These are phyloP conservation scores for Calonectria hongkongensis DNA, from an alignment of 2,329 filamentous ascomycete genomes.

Conservation along the genomic window DNA sequence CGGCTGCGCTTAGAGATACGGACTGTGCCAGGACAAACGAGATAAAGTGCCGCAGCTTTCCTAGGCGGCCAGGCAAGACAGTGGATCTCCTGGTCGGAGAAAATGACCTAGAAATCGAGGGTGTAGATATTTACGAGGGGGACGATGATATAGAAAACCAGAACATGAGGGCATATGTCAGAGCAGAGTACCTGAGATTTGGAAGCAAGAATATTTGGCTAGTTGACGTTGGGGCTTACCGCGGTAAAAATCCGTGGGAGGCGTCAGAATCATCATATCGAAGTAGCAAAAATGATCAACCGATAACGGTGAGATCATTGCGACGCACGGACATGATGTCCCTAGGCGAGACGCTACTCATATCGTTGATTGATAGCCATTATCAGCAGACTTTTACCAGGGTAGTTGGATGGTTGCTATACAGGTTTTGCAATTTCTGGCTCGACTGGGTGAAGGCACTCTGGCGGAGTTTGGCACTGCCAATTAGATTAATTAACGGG, in stretches of 20 bases:
- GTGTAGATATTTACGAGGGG: too few species aligned
- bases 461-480: not conserved
- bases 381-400: not conserved
- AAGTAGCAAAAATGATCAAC: not conserved
- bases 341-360: not conserved
- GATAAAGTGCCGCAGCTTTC: not conserved
- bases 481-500: not conserved
- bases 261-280: not conserved
- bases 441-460: not conserved
- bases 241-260: not conserved
- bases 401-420: not conserved
- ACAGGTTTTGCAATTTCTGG: not conserved
- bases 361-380: not conserved
- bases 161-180: not conserved
- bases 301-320: not conserved
- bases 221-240: not conserved
- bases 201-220: not conserved
- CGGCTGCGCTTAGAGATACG: not conserved
- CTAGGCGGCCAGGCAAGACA: not conserved
- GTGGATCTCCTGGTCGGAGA: not conserved
- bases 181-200: conserved; percentile 1
- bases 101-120: not conserved
- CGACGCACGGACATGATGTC: not conserved
- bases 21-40: not conserved
- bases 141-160: not conserved